phyloP scores from a whole-genome alignment of 2,329 filamentous ascomycete species.

The Fusarium sp. region DNA sequence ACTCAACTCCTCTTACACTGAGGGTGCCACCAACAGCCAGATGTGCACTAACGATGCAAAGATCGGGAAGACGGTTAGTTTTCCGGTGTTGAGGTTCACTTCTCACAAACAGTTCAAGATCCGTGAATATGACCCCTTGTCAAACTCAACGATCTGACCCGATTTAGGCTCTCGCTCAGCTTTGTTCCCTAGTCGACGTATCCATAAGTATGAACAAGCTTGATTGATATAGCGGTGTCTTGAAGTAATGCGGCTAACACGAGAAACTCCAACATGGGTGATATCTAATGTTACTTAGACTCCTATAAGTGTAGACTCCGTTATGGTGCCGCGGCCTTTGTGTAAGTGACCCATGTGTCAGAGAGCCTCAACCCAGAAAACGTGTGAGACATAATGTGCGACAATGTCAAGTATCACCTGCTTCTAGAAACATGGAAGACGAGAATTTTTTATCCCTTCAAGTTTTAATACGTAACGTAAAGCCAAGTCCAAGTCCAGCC shows the following conservation, averaged over 20 bases:
- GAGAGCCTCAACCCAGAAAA: slow-evolving; percentile 1
- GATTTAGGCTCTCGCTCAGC: slow-evolving; percentile 25
- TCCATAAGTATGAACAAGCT: slow-evolving; percentile 3
- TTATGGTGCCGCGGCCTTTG: not conserved
- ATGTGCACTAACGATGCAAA: slow-evolving; percentile 17
- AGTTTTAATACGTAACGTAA: slow-evolving; percentile 3
- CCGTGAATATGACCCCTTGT: slow-evolving; percentile 19
- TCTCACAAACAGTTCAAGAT: slow-evolving; percentile 1
- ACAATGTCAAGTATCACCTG: slow-evolving; percentile 2
- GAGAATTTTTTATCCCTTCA: slow-evolving; percentile 16
- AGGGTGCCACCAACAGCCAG: slow-evolving; percentile 1
- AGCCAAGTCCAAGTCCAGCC: slow-evolving; percentile 8
- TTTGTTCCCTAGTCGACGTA: slow-evolving; percentile 22
- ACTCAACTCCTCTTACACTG: slow-evolving; percentile 11
- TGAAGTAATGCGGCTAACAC: not conserved
- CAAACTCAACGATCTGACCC: slow-evolving; percentile 31
- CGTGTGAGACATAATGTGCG: slow-evolving; percentile 10
- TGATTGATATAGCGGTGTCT: not conserved
- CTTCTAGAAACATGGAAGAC: slow-evolving; percentile 12
- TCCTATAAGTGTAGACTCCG: not conserved
- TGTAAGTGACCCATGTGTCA: slow-evolving; percentile 21
- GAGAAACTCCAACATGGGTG: not conserved
- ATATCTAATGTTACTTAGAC: not conserved
- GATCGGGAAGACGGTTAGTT: slow-evolving; percentile 9
- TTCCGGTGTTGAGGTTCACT: slow-evolving; percentile 8